Evolutionary conservation across 2,329 filamentous ascomycete genomes (phyloP), one percentile per base, ranked within the genome.

Genomic region (Penicillium sp.): DNA sequence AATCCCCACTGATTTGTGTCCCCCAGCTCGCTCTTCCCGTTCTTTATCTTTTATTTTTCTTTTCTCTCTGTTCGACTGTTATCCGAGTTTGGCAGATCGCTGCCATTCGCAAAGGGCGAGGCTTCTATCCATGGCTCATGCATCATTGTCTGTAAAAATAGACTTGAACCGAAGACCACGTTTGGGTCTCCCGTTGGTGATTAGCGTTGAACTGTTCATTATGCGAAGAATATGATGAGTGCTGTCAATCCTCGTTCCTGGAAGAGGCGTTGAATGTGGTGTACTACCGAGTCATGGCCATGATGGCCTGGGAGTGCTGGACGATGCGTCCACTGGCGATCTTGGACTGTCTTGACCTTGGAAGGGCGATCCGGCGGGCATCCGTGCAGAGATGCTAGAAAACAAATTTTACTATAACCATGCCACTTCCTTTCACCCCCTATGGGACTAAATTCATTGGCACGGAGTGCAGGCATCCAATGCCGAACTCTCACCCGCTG

Each of bases 111-210:
- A n/a, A n/a, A n/a, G 36, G 28, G 29, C 32, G 35, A 43, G 41
- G 30, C 42, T 35, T 37, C 40, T 29, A 29, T 42, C 29, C 40
- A 23, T 37, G 26, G 39, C 35, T 36, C 40, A 50, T 59, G 58
- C 58, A 63, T 60, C 44, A 45, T n/a, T 57, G 45, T 61, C 43
- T 56, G 61, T 64, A 64, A 63, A 63, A 63, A 62, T 64, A 64
- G 60, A 64, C 53, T 60, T 60, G 51, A 53, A 48, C 37, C 41
- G 45, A 43, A 46, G 52, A 44, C 57, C 51, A 20, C 21, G 39
- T 43, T 51, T 51, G 44, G 51, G 57, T 57, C 50, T 48, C 42
- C n/a, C 50, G 56, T 59, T 61, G 57, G 58, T 55, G 57, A 62
- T 62, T 64, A 62, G 60, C 60, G 59, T 56, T 56, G 43, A 51